Percentiles rank a stretch among this genome's conserved stretches.
These are phyloP conservation scores for Selaginella tamariscina DNA, from an alignment of 75 land plant species.

Conservation along the genomic window DNA sequence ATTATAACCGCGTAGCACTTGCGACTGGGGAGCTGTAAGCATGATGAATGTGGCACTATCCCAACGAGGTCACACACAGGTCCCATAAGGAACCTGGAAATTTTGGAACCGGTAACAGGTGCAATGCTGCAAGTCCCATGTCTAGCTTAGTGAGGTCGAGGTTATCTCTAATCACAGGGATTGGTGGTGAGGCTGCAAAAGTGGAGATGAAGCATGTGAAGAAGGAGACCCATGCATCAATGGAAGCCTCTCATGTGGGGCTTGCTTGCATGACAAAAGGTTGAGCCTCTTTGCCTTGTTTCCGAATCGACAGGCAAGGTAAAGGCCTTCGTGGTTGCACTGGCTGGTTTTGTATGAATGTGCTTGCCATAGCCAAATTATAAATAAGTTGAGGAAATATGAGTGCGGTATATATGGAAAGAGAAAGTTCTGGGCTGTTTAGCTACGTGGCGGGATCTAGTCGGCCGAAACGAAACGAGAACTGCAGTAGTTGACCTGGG, in stretches of 20 bases:
- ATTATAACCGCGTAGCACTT: no score
- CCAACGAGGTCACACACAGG: slow-evolving; percentile 53
- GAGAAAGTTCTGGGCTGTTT: no score
- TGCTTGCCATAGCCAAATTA: no score
- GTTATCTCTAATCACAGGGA: no score
- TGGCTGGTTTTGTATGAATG: no score
- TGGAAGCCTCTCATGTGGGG: slow-evolving; percentile 87
- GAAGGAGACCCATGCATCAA: slow-evolving; percentile 72
- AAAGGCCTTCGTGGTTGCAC: no score
- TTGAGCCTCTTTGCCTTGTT: no score
- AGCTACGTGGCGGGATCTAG: no score
- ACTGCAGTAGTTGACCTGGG: no score
- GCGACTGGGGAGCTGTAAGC: slow-evolving; percentile 62
- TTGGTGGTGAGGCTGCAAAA: slow-evolving; percentile 73
- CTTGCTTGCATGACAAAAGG: slow-evolving; percentile 38
- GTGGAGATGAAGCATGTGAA: slow-evolving; percentile 76
- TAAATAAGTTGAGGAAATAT: no score
- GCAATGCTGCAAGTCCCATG: slow-evolving; percentile 77
- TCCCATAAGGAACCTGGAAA: slow-evolving; percentile 71
- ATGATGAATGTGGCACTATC: slow-evolving; percentile 60
- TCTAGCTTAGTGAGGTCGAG: slow-evolving; percentile 53
- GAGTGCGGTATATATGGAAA: no score
- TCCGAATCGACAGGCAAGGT: slow-evolving; percentile 83
- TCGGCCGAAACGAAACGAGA: no score
- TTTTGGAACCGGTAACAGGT: slow-evolving; percentile 60